Conservation (phyloP, 2,329 filamentous ascomycete genomes). For the Tolypocladium guangdongense region DNA sequence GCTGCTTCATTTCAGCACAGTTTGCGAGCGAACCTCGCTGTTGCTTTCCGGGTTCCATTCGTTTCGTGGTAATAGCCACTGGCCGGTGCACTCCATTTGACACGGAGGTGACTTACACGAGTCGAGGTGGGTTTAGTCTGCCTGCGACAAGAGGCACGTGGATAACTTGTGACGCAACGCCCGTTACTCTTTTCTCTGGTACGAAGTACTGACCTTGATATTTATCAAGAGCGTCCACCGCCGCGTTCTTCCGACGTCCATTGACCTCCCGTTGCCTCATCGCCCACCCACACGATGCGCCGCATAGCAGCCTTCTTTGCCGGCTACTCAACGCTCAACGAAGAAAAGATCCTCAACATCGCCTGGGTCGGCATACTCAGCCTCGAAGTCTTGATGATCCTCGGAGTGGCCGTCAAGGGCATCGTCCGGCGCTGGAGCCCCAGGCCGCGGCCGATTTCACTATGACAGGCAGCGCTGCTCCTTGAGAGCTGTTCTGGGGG, state of each 20-base stretch:
- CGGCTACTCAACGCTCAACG: conserved; percentile 18
- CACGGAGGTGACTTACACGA: neutral
- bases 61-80: neutral
- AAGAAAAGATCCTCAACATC: conserved; percentile 31
- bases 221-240: neutral
- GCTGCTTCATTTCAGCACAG: neutral
- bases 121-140: neutral
- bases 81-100: neutral
- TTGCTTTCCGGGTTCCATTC: neutral
- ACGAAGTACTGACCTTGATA: neutral
- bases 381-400: conserved; percentile 32
- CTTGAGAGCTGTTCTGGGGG: neutral
- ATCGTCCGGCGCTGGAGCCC: neutral
- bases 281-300: neutral
- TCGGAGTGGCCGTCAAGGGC: conserved; percentile 24
- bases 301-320: conserved; percentile 13
- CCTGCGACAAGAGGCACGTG: neutral
- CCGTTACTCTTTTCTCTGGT: too few species aligned
- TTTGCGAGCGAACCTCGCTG: neutral
- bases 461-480: neutral
- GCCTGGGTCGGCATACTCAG: conserved; percentile 36
- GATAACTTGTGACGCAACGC: neutral
- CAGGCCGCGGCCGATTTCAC: neutral
- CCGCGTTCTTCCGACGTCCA: neutral
- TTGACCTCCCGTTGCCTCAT: neutral